phyloP scores from a whole-genome alignment of 2,329 filamentous ascomycete species.

The Raffaelea ambrosiae region DNA sequence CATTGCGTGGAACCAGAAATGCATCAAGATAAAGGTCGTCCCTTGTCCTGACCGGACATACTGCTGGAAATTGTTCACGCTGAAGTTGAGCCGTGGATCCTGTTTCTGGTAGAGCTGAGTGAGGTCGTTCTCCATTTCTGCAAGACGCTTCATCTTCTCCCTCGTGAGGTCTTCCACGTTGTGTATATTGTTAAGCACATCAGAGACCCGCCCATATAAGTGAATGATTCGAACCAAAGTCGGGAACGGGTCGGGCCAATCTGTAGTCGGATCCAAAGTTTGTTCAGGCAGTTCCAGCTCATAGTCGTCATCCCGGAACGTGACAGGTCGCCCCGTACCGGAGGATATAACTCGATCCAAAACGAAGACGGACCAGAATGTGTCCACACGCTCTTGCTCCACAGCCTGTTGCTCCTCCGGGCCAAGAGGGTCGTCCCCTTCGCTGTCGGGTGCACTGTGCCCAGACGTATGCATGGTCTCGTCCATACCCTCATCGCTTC shows the following conservation, averaged over 20 bases:
- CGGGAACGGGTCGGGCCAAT: constrained; percentile 72
- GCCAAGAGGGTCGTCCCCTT: constrained; percentile 29
- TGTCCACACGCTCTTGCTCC: constrained; percentile 76
- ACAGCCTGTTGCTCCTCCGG: constrained; percentile 52
- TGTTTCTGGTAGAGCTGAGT: constrained; percentile 65
- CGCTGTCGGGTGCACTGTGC: constrained; percentile 20
- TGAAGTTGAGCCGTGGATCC: constrained; percentile 70
- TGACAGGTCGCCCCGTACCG: constrained; percentile 76
- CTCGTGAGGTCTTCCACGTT: constrained; percentile 64
- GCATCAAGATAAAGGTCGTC: constrained; percentile 77
- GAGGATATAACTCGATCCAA: constrained; percentile 82
- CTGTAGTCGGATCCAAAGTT: constrained; percentile 43
- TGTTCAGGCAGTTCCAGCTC: constrained; percentile 61
- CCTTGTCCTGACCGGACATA: constrained; percentile 75
- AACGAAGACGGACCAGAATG: constrained; percentile 86
- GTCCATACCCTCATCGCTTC: constrained; percentile 13
- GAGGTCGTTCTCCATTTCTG: constrained; percentile 71
- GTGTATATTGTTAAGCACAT: constrained; percentile 74
- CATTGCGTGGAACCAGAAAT: constrained; percentile 83
- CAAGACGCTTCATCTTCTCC: constrained; percentile 63
- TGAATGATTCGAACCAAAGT: constrained; percentile 77
- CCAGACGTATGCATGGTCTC: not conserved
- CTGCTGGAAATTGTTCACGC: constrained; percentile 76
- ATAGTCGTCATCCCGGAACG: constrained; percentile 75
- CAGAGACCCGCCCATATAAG: constrained; percentile 75